Conservation (phyloP, 345 rosid genomes). For the Rhizophora apiculata region DNA sequence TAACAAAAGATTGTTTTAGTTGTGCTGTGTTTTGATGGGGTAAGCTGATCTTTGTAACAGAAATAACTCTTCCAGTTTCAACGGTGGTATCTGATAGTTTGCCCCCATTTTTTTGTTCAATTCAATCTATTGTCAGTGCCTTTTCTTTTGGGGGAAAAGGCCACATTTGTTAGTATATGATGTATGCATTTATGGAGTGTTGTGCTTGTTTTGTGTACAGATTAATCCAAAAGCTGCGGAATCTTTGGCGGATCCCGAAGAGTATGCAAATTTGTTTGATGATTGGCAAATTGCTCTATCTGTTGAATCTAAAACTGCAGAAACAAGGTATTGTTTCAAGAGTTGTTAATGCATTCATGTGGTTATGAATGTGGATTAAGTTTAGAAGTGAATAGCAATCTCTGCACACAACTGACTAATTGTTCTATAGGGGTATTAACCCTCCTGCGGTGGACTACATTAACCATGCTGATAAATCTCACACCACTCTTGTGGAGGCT, state of each 20-base stretch:
- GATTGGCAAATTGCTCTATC: conserved; percentile 97
- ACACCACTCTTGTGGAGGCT: conserved; percentile 74
- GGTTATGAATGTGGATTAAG: not conserved
- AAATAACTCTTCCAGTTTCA: not conserved
- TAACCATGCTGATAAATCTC: conserved; percentile 63
- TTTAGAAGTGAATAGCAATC: not conserved
- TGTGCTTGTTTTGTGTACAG: conserved; percentile 33
- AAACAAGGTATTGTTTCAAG: conserved; percentile 51
- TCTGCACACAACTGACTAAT: not conserved
- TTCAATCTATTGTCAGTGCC: not conserved
- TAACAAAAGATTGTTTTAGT: not conserved
- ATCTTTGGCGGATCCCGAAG: conserved; percentile 97
- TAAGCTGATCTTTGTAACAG: not conserved
- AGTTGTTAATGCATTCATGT: not conserved
- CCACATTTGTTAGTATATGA: not conserved
- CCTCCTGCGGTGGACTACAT: conserved; percentile 63
- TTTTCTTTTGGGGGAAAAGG: not conserved
- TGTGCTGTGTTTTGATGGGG: not conserved
- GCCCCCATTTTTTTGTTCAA: not conserved
- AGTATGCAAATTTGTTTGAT: conserved; percentile 93
- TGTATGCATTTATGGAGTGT: not conserved
- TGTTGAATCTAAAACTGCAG: conserved; percentile 71
- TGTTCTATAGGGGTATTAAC: conserved; percentile 51
- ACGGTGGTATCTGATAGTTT: not conserved
- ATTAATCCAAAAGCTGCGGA: conserved; percentile 98